These are phyloP conservation scores for Austroboletus olivaceoglutinosus DNA, from an alignment of 1,284 basidiomycete genomes.

Conservation along the genomic window DNA sequence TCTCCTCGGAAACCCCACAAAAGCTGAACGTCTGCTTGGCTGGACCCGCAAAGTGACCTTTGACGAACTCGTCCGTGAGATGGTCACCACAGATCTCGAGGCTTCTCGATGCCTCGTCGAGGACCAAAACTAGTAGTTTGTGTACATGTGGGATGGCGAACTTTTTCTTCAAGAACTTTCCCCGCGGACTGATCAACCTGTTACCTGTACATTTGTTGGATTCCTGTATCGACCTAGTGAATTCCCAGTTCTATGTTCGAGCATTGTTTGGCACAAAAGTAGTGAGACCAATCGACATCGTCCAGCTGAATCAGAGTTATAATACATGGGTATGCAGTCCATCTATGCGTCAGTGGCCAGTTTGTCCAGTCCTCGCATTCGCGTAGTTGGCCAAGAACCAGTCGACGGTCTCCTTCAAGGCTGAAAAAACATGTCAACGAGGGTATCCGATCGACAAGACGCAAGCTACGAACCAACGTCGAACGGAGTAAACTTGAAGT, in stretches of 20 bases:
- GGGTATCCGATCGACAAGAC: not conserved
- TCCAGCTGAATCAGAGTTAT: not conserved
- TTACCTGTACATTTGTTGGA: conserved; percentile 1
- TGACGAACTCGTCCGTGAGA: conserved; percentile 80
- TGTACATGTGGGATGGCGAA: not conserved
- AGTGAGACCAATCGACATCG: no score
- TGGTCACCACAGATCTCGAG: conserved; percentile 79
- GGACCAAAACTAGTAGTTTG: conserved; percentile 64
- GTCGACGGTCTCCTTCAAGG: conserved; percentile 66
- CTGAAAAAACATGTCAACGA: conserved; percentile 34
- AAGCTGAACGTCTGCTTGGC: conserved; percentile 79
- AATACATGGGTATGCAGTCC: conserved; percentile 2
- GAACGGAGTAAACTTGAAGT: conserved; percentile 86
- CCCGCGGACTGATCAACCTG: not conserved
- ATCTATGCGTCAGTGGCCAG: conserved; percentile 7
- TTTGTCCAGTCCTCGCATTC: conserved; percentile 54
- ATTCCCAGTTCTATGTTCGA: not conserved
- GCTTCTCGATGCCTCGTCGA: conserved; percentile 70
- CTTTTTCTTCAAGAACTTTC: not conserved
- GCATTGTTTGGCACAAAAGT: no score
- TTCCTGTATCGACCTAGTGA: not conserved
- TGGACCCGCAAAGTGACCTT: conserved; percentile 86
- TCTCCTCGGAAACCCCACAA: conserved; percentile 77
- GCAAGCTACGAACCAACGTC: conserved; percentile 56
- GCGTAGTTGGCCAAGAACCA: conserved; percentile 82